These are phyloP conservation scores for Morella rubra DNA, from an alignment of 306 rosid genomes.

Conservation along the genomic window DNA sequence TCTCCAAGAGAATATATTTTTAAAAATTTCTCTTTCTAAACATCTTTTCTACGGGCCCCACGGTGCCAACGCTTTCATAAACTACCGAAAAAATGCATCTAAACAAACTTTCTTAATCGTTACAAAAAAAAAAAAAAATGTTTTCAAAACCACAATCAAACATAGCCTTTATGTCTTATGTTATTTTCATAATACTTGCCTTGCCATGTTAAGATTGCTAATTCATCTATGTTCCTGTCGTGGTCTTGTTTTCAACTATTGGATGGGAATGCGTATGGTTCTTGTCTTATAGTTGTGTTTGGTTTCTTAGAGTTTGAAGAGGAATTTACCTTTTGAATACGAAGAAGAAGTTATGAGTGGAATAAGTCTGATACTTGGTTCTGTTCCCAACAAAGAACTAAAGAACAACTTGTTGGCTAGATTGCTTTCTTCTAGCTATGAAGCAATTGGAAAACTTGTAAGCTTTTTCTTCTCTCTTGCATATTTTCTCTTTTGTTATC, in stretches of 20 bases:
- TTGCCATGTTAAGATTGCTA: not conserved
- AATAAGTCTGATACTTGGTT: conserved; percentile 75
- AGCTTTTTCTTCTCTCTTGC: conserved; percentile 33
- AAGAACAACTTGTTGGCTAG: conserved; percentile 81
- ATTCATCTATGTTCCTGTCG: conserved; percentile 9
- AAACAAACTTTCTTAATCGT: no score
- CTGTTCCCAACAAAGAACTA: conserved; percentile 72
- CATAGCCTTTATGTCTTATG: no score
- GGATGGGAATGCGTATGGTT: not conserved
- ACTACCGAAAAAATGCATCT: no score
- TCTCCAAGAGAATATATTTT: no score
- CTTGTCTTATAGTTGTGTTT: conserved; percentile 25
- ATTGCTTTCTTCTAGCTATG: conserved; percentile 87
- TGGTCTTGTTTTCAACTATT: conserved; percentile 21
- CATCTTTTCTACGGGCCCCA: no score
- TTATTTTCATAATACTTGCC: not conserved
- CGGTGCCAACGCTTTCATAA: no score
- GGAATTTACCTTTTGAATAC: conserved; percentile 83
- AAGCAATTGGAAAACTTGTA: conserved; percentile 87
- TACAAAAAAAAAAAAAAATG: no score
- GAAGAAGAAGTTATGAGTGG: conserved; percentile 95
- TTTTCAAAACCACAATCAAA: no score
- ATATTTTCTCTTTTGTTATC: conserved; percentile 13
- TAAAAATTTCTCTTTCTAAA: no score
- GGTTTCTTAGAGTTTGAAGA: conserved; percentile 63